Base-by-base conservation (phyloP, 1,284 basidiomycete genomes). In the Cryptococcus sp. region DNA sequence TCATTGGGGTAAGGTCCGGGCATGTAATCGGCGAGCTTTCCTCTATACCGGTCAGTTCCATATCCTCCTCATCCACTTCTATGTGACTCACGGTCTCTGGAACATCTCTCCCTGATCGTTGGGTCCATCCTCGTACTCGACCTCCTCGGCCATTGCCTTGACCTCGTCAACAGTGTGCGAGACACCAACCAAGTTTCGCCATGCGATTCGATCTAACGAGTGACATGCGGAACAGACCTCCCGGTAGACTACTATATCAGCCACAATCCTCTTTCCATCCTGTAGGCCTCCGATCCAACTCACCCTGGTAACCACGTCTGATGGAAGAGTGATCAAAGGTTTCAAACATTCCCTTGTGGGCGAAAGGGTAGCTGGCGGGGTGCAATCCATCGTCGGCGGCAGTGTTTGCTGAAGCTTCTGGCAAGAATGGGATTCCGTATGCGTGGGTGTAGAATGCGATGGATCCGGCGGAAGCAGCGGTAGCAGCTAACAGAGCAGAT, bases 171-270 rank as follows among this genome's bases (percentile, higher is more conserved):
- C 94, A 58, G 87, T 91, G 79, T 98, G 96, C 36, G 92, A 97
- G 54, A 97, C 91, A 72, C 92, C 96, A 64, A 99, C 96, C 55
- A 99, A 81, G 80, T 98, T 99, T 73, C 96, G 90, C 96, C 96
- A 99, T 57, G 96, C 96, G 73, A 98, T 93, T 67, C 96, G 91
- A 80, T 98, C 91, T 55, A 99, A 85, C 45, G 96, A 98, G 78
- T 99, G 96, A 78, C 96, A 99, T 16, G 96, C 90, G 5, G 94
- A 88, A 76, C 96, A 98, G 54, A 99, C 96, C 79, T 98, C 94
- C 56, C 92, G 90, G 82, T 99, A 99, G 48, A 99, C 96, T 77
- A 46, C 16, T 22, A 48, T 16, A 23, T 45, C 21, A 28, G 31
- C 28, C 16, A 14, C 24, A 28, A 39, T 39, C 23, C 19, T 45